Base-by-base conservation (phyloP, 345 rosid species). In the Streptanthus diversifolius region DNA sequence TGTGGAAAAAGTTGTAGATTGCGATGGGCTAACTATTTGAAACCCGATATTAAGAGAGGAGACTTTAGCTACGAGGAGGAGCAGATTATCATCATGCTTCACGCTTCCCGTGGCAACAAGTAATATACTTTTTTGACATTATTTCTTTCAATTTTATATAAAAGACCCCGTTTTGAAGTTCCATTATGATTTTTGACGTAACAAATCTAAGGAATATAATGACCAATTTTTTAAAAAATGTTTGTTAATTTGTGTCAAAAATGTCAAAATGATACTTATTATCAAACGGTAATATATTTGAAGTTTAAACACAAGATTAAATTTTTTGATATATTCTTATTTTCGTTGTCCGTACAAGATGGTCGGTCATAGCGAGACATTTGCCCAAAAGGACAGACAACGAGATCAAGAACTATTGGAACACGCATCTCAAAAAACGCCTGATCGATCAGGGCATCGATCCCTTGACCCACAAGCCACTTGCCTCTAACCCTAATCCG, bases 381-480 rank as follows among this genome's bases (percentile, higher is more conserved):
- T 75, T 85, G n/a, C 87, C 90, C 0, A 86, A 84, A 11, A 66
- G 92, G 40, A 87, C 92, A 2, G 92, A 87, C 27, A 87, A 87
- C 24, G 92, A 87, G 63, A 75, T 85, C n/a, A 87, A 87, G 74
- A 87, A 87, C 66, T 83, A 82, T 35, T 85, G 90, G 90, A 85
- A 85, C 75, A 87, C 88, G 14, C 83, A 87, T 64, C 78, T 87
- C 74, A 87, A 84, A 71, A 87, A 84, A 79, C 85, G 85, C 47
- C 67, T 89, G 64, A 81, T 82, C 29, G 87, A 87, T 73, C 84
- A 85, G 78, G 96, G 90, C 19, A 56, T 84, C 62, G 92, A 89
- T 82, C 92, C 96, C 66, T 79, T 80, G 85, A 87, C 88, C 44
- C 96, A 87, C 73, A 83, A 82, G 74, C 90, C 88, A 76, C 76